A percentile compares a stretch with the other conserved stretches of the same genome.
These are phyloP conservation scores for Sicyos baderoa DNA, from an alignment of 306 rosid species.

Conservation along the genomic window DNA sequence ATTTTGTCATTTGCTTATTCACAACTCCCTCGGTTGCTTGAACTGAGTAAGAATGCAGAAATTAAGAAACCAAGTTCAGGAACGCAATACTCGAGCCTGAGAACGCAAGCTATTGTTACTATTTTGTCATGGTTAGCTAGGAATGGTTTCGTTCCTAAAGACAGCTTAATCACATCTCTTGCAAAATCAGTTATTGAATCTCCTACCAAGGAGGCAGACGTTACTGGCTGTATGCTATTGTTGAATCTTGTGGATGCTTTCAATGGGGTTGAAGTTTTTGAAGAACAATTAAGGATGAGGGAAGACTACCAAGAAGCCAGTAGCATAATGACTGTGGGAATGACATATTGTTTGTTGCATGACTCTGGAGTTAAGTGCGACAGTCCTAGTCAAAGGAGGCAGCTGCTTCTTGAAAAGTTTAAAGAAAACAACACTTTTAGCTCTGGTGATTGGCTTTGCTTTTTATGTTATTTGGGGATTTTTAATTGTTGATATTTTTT, in stretches of 20 bases:
- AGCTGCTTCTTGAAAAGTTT: slow-evolving; percentile 63
- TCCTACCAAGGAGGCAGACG: slow-evolving; percentile 71
- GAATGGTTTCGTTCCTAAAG: slow-evolving; percentile 81
- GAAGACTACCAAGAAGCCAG: slow-evolving; percentile 68
- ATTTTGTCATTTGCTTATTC: slow-evolving; percentile 64
- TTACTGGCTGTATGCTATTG: slow-evolving; percentile 63
- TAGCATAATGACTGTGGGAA: slow-evolving; percentile 86
- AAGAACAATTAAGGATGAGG: slow-evolving; percentile 75
- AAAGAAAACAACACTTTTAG: slow-evolving; percentile 56
- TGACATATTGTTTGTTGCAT: slow-evolving; percentile 74
- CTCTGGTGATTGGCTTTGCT: slow-evolving; percentile 40
- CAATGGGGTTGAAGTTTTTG: slow-evolving; percentile 83
- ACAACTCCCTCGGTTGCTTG: slow-evolving; percentile 88
- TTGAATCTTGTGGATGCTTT: slow-evolving; percentile 84
- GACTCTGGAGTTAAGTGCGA: slow-evolving; percentile 60
- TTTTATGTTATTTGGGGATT: slow-evolving; percentile 4
- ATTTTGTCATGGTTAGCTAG: slow-evolving; percentile 89
- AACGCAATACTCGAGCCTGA: slow-evolving; percentile 44
- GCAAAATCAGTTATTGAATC: slow-evolving; percentile 71
- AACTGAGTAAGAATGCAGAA: slow-evolving; percentile 53
- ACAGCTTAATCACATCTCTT: slow-evolving; percentile 56
- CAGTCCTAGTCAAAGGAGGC: slow-evolving; percentile 55
- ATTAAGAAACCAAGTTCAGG: slow-evolving; percentile 37
- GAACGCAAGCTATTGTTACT: slow-evolving; percentile 64
- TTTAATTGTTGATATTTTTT: neutral